Base-by-base conservation (phyloP, 2,329 filamentous ascomycete species). In the Venturia carpophila region DNA sequence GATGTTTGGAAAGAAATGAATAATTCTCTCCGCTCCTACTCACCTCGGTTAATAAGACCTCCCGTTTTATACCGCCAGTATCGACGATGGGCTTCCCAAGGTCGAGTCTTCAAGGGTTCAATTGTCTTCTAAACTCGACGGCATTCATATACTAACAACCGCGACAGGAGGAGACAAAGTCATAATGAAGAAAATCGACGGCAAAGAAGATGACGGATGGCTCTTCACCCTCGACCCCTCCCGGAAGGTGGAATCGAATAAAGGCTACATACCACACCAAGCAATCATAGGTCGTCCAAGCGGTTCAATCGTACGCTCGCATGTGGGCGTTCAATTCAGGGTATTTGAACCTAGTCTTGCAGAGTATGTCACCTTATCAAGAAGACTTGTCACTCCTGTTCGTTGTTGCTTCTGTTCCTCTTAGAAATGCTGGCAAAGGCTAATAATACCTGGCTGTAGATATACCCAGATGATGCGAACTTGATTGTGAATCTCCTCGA, bases 401-500 rank as follows among this genome's bases (percentile, higher is more conserved):
- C 72, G 82, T 74, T 42, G 65, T 49, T 60, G 15, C 42, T 43
- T 37, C 41, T 41, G 27, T n/a, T 30, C 41, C 17, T 47, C 37
- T 15, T 21, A 24, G n/a, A 5, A 10, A 37, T 21, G 24, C 13
- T 10, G 21, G 30, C 17, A 39, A 39, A 55, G 60, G 56, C 63
- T 60, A 42, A 58, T 60, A 42, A 49, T 55, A 58, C 4, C 6
- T 19, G 68, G 60, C 67, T 71, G 68, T 75, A 87, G 84, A 84
- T 89, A 52, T 94, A 94, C 71, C 86, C 89, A 19, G 82, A 85
- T 66, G 90, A 93, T 75, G 88, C 89, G 21, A 87, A 83, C 68
- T 77, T 89, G 41, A 92, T 94, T 63, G 87, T 91, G 45, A 88
- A 85, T 1, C 79, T 92, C 30, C 82, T 95, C 27, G 90, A 94